Evolutionary conservation across 768 basidiomycete genomes (phyloP).

Genomic region (Leucocoprinus sp.): DNA sequence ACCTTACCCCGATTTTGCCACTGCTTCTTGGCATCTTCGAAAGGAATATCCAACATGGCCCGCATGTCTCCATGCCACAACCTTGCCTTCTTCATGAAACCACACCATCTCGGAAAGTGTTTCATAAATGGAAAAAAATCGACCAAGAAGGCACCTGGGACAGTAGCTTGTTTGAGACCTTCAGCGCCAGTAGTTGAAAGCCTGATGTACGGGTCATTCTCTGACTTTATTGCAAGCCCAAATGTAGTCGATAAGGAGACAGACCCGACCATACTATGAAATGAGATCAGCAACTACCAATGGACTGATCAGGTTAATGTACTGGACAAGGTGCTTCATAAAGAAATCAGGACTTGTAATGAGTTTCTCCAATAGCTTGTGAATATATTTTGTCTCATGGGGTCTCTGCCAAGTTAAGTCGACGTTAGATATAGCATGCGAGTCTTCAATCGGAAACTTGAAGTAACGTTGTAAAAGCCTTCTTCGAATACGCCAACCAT

Average conservation of each 20-base stretch:
- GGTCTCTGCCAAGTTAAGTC: constrained; percentile 21
- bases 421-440: constrained; percentile 8
- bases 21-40: constrained; percentile 33
- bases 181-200: constrained; percentile 44
- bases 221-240: constrained; percentile 5
- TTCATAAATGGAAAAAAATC: constrained; percentile 35
- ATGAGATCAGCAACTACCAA: constrained; percentile 3
- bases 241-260: constrained; percentile 11
- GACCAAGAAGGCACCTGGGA: constrained; percentile 42
- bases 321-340: constrained; percentile 16
- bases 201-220: constrained; percentile 41
- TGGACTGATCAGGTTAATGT: neutral
- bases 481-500: constrained; percentile 13
- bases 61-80: constrained; percentile 31
- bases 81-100: constrained; percentile 39
- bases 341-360: constrained; percentile 27
- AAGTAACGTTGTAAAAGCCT: constrained; percentile 31
- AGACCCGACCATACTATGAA: constrained; percentile 12
- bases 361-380: constrained; percentile 21
- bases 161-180: constrained; percentile 41
- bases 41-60: constrained; percentile 36
- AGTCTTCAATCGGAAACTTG: constrained; percentile 18
- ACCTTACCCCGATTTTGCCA: constrained; percentile 13
- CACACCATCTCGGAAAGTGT: constrained; percentile 45
- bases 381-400: constrained; percentile 19